phyloP scores from a whole-genome alignment of 306 rosid species.

The Geum urbanum region DNA sequence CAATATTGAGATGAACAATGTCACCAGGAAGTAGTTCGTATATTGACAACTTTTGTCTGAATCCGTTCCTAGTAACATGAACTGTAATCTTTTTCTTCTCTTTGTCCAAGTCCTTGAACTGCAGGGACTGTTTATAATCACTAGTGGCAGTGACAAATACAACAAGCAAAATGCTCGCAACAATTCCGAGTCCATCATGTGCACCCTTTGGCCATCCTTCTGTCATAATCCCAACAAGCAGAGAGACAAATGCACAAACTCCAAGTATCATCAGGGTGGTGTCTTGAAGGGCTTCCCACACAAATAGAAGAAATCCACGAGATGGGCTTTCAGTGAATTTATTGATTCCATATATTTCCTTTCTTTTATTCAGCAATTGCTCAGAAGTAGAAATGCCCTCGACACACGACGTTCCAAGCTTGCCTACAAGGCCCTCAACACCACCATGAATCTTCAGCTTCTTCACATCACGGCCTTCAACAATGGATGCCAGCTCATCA shows the following conservation, averaged over 20 bases:
- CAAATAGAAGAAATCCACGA: slow-evolving; percentile 75
- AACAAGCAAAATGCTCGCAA: slow-evolving; percentile 95
- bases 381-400: slow-evolving; percentile 69
- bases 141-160: slow-evolving; percentile 94
- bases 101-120: slow-evolving; percentile 92
- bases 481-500: slow-evolving; percentile 72
- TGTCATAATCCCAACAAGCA: slow-evolving; percentile 71
- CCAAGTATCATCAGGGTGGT: slow-evolving; percentile 92
- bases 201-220: slow-evolving; percentile 99
- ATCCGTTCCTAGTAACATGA: slow-evolving; percentile 77
- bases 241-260: slow-evolving; percentile 73
- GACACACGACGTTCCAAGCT: slow-evolving; percentile 55
- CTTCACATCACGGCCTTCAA: slow-evolving; percentile 84
- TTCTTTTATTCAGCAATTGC: slow-evolving; percentile 54
- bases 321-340: slow-evolving; percentile 76
- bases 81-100: slow-evolving; percentile 89
- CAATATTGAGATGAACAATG: slow-evolving; percentile 81
- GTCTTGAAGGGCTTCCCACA: slow-evolving; percentile 99
- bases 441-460: slow-evolving; percentile 73
- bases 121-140: slow-evolving; percentile 90
- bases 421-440: slow-evolving; percentile 55
- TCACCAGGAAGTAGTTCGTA: slow-evolving; percentile 95
- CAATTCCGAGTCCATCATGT: slow-evolving; percentile 97
- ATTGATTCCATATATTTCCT: slow-evolving; percentile 73
- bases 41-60: slow-evolving; percentile 87